phyloP scores from a whole-genome alignment of 345 rosid species.

The Citrus trifoliata region DNA sequence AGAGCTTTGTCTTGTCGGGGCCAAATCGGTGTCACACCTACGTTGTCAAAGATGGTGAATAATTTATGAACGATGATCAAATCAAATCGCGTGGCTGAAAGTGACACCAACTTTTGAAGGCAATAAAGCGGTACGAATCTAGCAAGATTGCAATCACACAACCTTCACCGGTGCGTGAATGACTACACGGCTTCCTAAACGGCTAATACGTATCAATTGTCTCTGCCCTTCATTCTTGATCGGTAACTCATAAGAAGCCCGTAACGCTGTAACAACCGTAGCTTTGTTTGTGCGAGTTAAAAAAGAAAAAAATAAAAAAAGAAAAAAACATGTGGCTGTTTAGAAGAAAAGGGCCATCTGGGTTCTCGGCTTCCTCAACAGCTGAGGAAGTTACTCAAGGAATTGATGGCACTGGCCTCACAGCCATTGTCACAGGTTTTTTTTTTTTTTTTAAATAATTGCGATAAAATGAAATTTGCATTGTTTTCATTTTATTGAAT shows the following conservation, averaged over 20 bases:
- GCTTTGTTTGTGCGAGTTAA: too few species aligned
- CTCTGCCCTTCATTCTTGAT: background rate
- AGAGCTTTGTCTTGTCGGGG: too few species aligned
- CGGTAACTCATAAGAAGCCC: background rate
- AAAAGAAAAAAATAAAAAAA: background rate
- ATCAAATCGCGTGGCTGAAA: too few species aligned
- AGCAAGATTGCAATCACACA: too few species aligned
- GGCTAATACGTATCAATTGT: too few species aligned
- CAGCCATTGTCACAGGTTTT: conserved; percentile 79
- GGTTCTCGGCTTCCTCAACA: conserved; percentile 71
- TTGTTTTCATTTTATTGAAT: background rate
- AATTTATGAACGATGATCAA: too few species aligned
- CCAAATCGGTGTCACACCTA: too few species aligned
- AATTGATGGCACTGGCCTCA: conserved; percentile 68
- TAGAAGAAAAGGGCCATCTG: conserved; percentile 60
- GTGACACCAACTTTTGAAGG: too few species aligned
- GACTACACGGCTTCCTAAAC: background rate
- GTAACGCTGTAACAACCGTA: too few species aligned
- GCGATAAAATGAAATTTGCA: background rate
- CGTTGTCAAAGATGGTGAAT: too few species aligned
- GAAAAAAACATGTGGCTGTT: conserved; percentile 48
- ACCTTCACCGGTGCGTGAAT: background rate
- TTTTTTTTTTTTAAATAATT: background rate
- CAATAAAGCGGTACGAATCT: too few species aligned
- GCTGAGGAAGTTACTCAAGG: conserved; percentile 85